phyloP scores from a whole-genome alignment of 2,329 filamentous ascomycete species.

The Hymenoscyphus scutula region DNA sequence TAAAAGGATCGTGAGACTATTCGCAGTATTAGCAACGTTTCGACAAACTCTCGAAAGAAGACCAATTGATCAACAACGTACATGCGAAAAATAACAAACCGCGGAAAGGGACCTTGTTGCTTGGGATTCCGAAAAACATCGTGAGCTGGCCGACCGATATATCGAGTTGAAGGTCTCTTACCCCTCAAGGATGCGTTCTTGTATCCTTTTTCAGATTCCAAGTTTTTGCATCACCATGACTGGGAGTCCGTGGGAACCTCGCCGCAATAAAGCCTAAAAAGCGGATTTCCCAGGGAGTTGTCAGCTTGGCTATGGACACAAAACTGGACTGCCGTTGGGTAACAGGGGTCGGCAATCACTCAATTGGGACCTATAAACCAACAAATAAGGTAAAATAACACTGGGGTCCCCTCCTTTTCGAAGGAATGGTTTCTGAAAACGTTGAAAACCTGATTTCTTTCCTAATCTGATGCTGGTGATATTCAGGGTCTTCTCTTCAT shows the following conservation, averaged over 20 bases:
- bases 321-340: neutral
- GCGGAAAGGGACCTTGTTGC: neutral
- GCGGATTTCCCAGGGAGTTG: neutral
- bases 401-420: neutral
- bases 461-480: neutral
- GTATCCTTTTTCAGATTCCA: conserved; percentile 1
- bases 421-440: neutral
- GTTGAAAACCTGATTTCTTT: neutral
- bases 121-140: neutral
- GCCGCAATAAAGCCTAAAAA: neutral
- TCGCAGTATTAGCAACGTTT: neutral
- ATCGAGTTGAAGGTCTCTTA: neutral
- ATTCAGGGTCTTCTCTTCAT: neutral
- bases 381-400: neutral
- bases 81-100: neutral
- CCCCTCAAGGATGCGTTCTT: neutral
- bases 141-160: neutral
- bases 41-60: neutral
- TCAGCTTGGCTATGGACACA: neutral
- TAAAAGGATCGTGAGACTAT: neutral
- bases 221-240: neutral
- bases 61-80: neutral
- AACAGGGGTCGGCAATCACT: neutral
- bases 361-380: neutral
- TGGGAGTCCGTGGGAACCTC: neutral